These are phyloP conservation scores for Vitis hybrid DNA, from an alignment of 177 flowering plant species.

Conservation along the genomic window DNA sequence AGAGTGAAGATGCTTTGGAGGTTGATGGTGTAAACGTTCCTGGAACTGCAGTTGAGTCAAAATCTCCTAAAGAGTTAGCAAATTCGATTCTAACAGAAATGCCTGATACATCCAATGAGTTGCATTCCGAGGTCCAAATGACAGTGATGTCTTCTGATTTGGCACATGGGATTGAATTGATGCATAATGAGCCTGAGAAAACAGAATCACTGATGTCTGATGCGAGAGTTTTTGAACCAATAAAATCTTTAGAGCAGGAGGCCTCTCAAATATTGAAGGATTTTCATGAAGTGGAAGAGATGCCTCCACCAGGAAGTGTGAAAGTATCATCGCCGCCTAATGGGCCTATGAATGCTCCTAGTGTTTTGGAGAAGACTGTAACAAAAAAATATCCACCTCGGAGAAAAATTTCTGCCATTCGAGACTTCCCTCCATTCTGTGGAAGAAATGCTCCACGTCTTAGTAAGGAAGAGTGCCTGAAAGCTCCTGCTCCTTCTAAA, in stretches of 20 bases:
- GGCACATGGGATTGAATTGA: neutral
- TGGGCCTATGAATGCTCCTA: neutral
- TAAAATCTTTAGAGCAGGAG: neutral
- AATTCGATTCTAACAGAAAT: neutral
- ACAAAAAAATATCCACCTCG: conserved; percentile 40
- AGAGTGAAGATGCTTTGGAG: conserved; percentile 5
- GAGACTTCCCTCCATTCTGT: conserved; percentile 69
- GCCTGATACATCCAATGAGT: neutral
- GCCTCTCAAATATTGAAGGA: conserved; percentile 1
- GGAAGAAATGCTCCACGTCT: conserved; percentile 42
- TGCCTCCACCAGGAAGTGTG: neutral
- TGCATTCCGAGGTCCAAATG: conserved; percentile 3
- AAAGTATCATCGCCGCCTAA: neutral
- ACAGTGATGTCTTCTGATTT: neutral
- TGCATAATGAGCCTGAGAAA: neutral
- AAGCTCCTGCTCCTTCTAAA: conserved; percentile 13
- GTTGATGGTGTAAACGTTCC: neutral
- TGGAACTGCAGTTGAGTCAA: conserved; percentile 8
- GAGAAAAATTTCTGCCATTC: conserved; percentile 51
- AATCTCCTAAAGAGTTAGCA: neutral
- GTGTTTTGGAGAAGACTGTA: conserved; percentile 14
- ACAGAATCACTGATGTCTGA: neutral
- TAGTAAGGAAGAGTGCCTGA: conserved; percentile 23
- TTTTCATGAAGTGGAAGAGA: conserved; percentile 1
- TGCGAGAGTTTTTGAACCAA: conserved; percentile 2